Evolutionary conservation across 1,284 basidiomycete species (phyloP).

Genomic region (Mycena sp.): DNA sequence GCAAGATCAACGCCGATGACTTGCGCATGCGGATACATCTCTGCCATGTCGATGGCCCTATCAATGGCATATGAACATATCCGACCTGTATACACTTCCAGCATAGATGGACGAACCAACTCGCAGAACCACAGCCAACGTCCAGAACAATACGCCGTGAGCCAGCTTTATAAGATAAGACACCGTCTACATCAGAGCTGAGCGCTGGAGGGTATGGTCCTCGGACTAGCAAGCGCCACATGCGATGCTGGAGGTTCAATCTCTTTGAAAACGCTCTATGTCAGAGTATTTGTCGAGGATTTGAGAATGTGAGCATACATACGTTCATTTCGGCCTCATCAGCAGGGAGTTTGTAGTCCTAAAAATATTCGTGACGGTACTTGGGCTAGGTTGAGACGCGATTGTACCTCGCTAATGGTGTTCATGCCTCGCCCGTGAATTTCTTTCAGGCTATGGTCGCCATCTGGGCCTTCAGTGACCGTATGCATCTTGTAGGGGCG

Average conservation of each 20-base stretch:
- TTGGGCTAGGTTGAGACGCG: no score
- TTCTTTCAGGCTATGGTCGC: neutral
- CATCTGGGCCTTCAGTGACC: neutral
- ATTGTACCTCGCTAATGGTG: neutral
- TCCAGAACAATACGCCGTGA: no score
- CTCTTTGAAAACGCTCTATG: neutral
- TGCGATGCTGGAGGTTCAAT: neutral
- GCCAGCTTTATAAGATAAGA: no score
- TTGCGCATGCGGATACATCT: neutral
- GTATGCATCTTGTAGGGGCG: neutral
- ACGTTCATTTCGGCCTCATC: neutral
- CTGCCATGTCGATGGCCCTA: neutral
- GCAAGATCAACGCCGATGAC: constrained; percentile 3
- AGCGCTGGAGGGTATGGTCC: constrained; percentile 3
- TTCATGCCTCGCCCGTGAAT: neutral
- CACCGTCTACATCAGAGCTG: neutral
- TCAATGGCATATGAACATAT: neutral
- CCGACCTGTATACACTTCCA: neutral
- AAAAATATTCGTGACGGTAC: neutral
- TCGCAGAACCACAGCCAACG: constrained; percentile 3
- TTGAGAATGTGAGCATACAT: neutral
- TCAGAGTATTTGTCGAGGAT: neutral
- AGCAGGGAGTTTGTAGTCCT: constrained; percentile 6
- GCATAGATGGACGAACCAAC: neutral
- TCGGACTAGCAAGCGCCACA: neutral